Conservation (phyloP, 805 yeast species). For the Blastobotrys americana region DNA sequence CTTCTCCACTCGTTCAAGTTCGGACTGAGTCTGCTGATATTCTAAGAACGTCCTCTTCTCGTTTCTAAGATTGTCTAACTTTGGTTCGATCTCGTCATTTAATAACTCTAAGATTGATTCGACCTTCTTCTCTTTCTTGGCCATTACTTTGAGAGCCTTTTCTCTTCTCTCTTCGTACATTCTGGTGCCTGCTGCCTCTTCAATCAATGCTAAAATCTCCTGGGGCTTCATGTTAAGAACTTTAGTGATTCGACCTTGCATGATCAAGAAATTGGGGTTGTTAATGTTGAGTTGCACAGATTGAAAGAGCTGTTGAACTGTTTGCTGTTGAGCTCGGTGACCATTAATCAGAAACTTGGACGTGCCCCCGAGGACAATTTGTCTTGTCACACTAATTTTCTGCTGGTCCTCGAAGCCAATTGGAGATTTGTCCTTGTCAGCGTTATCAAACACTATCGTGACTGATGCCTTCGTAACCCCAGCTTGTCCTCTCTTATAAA, state of each 20-base stretch:
- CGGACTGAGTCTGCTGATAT: slow-evolving; percentile 76
- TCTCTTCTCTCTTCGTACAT: slow-evolving; percentile 91
- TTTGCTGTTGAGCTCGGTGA: slow-evolving; percentile 90
- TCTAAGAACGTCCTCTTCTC: slow-evolving; percentile 81
- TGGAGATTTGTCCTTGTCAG: slow-evolving; percentile 70
- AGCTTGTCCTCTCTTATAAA: slow-evolving; percentile 96
- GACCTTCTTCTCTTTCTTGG: slow-evolving; percentile 79
- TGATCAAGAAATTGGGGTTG: slow-evolving; percentile 92
- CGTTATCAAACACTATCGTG: slow-evolving; percentile 88
- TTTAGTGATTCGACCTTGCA: slow-evolving; percentile 98
- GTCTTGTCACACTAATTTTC: slow-evolving; percentile 86
- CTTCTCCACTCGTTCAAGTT: slow-evolving; percentile 65
- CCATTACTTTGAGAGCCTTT: slow-evolving; percentile 85
- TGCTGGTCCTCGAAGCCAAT: slow-evolving; percentile 74
- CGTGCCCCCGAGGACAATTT: slow-evolving; percentile 82
- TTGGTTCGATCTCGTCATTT: slow-evolving; percentile 87
- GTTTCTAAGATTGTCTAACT: slow-evolving; percentile 66
- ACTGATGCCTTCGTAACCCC: slow-evolving; percentile 97
- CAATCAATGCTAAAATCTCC: slow-evolving; percentile 83
- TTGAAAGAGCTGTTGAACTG: slow-evolving; percentile 83
- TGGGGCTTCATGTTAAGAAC: slow-evolving; percentile 93
- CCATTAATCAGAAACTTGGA: slow-evolving; percentile 92
- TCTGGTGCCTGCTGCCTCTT: slow-evolving; percentile 97
- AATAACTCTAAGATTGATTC: slow-evolving; percentile 66
- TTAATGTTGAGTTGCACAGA: slow-evolving; percentile 93